A percentile compares a stretch with the other conserved stretches of the same genome.
Conservation (phyloP, 75 land plant species). For the Adiantum capillusveneris region DNA sequence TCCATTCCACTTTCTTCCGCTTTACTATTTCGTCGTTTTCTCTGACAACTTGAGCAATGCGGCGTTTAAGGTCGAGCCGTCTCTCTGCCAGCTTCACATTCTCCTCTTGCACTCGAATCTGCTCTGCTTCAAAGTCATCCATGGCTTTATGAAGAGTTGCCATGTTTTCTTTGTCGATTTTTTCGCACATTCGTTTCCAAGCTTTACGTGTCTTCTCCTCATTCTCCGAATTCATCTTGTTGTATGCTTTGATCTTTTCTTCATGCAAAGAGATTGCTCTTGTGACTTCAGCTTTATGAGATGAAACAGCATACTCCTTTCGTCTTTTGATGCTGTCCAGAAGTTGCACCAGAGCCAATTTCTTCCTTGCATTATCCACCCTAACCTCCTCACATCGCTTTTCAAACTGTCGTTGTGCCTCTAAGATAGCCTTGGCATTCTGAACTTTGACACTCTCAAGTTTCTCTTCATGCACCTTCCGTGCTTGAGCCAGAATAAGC, state of each 20-base stretch:
- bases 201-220: conserved; percentile 10
- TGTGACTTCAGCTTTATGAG: conserved; percentile 10
- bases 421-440: conserved; percentile 4
- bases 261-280: conserved; percentile 16
- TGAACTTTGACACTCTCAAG: not conserved
- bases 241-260: conserved; percentile 1
- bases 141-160: conserved; percentile 1
- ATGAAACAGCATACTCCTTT: not conserved
- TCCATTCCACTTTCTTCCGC: conserved; percentile 20
- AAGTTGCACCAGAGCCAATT: not conserved
- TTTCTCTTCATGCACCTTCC: conserved; percentile 11
- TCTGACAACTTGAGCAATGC: conserved; percentile 6
- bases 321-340: conserved; percentile 5
- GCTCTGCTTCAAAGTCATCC: conserved; percentile 10
- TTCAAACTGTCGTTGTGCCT: conserved; percentile 9
- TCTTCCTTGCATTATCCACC: conserved; percentile 7
- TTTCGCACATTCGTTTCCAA: conserved; percentile 12
- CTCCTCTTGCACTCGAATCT: conserved; percentile 9
- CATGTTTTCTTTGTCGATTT: conserved; percentile 12
- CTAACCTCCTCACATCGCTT: not conserved
- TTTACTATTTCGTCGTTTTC: conserved; percentile 17
- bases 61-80: conserved; percentile 3
- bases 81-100: conserved; percentile 9
- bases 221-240: conserved; percentile 6
- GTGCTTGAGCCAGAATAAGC: not conserved